phyloP scores from a whole-genome alignment of 352 stramenopile species.

The Globisporangium recalcitrans region DNA sequence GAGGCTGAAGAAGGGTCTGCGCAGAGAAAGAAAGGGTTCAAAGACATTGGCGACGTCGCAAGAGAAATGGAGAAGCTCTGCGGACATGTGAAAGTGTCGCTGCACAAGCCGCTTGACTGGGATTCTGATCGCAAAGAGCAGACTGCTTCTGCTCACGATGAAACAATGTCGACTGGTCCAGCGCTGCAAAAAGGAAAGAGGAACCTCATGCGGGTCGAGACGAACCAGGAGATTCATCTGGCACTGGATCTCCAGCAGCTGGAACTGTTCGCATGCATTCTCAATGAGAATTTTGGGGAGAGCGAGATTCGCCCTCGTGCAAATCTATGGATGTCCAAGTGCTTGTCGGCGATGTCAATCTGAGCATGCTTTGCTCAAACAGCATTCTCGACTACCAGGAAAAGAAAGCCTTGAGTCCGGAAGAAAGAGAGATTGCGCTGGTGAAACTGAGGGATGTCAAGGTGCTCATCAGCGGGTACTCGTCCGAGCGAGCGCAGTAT shows the following conservation, averaged over 20 bases:
- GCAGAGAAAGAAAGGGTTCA: conserved; percentile 5
- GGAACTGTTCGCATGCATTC: conserved; percentile 52
- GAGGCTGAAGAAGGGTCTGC: neutral
- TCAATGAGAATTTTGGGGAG: conserved; percentile 54
- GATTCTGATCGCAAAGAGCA: conserved; percentile 4
- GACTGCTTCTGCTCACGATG: neutral
- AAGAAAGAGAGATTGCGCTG: conserved; percentile 33
- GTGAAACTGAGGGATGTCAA: conserved; percentile 37
- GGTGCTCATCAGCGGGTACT: conserved; percentile 36
- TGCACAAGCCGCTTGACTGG: conserved; percentile 37
- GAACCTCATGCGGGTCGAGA: conserved; percentile 6
- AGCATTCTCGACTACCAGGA: conserved; percentile 7
- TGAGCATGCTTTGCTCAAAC: conserved; percentile 30
- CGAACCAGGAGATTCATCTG: conserved; percentile 23
- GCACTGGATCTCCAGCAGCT: conserved; percentile 56
- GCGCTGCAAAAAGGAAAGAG: neutral
- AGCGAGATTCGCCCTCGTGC: conserved; percentile 12
- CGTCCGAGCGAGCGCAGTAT: conserved; percentile 49
- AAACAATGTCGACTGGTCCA: neutral
- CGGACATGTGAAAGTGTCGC: conserved; percentile 28
- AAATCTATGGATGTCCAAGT: conserved; percentile 33
- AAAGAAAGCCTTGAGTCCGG: conserved; percentile 14
- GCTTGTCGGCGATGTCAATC: conserved; percentile 33
- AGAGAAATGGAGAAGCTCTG: conserved; percentile 55
- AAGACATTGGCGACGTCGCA: conserved; percentile 44